phyloP scores from a whole-genome alignment of 208 protist species.

The Leishmania amazonensis region DNA sequence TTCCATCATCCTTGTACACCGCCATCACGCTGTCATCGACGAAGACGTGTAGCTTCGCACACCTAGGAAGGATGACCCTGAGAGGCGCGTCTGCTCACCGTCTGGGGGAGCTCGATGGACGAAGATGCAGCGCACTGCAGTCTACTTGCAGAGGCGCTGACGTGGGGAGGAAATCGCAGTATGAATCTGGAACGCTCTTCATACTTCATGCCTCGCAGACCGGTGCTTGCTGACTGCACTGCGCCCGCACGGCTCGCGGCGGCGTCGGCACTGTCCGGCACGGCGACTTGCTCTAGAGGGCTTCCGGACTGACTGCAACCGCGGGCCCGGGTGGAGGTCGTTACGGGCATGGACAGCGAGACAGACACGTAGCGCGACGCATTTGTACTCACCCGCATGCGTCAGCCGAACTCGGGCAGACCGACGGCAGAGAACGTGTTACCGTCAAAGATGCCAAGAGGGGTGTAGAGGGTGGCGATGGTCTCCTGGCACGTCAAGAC shows the following conservation, averaged over 20 bases:
- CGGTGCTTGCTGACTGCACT: slow-evolving; percentile 9
- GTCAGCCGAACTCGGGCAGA: slow-evolving; percentile 14
- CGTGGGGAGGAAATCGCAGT: slow-evolving; percentile 15
- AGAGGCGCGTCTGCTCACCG: slow-evolving; percentile 12
- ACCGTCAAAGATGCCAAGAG: slow-evolving; percentile 12
- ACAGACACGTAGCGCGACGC: slow-evolving; percentile 13
- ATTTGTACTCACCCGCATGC: slow-evolving; percentile 12
- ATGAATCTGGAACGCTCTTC: not conserved
- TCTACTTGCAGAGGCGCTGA: slow-evolving; percentile 2
- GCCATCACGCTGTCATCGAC: slow-evolving; percentile 35
- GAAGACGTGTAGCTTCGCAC: slow-evolving; percentile 23
- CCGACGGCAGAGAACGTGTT: not conserved
- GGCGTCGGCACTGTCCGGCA: slow-evolving; percentile 18
- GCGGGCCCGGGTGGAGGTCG: slow-evolving; percentile 13
- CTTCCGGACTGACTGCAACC: slow-evolving; percentile 20
- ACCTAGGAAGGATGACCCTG: not conserved
- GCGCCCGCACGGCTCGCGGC: slow-evolving; percentile 7
- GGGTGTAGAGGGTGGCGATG: slow-evolving; percentile 30
- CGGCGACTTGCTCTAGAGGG: slow-evolving; percentile 7
- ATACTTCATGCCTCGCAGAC: slow-evolving; percentile 30
- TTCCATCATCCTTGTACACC: slow-evolving; percentile 38
- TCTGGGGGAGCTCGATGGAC: not conserved
- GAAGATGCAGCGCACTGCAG: slow-evolving; percentile 14
- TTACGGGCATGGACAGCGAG: slow-evolving; percentile 23
- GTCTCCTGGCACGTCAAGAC: slow-evolving; percentile 32